These are phyloP conservation scores for Monosporozyma aquatica DNA, from an alignment of 805 yeast species.

Conservation along the genomic window DNA sequence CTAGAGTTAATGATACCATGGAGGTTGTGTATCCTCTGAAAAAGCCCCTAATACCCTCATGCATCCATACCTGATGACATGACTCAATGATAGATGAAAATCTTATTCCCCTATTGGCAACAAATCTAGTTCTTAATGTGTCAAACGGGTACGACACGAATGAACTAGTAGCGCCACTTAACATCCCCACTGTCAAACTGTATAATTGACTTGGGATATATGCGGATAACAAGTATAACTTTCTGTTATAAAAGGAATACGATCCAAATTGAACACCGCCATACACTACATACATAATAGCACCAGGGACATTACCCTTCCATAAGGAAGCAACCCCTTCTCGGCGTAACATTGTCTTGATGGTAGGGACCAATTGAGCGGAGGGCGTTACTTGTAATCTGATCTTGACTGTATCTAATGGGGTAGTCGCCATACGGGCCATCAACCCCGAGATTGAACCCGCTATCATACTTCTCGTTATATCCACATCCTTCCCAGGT, in stretches of 20 bases:
- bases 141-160: slow-evolving; percentile 80
- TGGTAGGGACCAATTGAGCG: slow-evolving; percentile 19
- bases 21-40: slow-evolving; percentile 43
- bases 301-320: slow-evolving; percentile 96
- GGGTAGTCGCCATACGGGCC: slow-evolving; percentile 37
- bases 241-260: slow-evolving; percentile 46
- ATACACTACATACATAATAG: slow-evolving; percentile 70
- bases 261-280: slow-evolving; percentile 80
- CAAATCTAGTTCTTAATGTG: slow-evolving; percentile 76
- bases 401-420: slow-evolving; percentile 29
- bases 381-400: slow-evolving; percentile 21
- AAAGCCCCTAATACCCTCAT: slow-evolving; percentile 40
- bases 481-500: slow-evolving; percentile 44
- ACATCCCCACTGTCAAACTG: slow-evolving; percentile 54
- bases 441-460: slow-evolving; percentile 65
- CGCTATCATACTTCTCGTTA: slow-evolving; percentile 48
- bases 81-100: slow-evolving; percentile 19
- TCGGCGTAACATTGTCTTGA: slow-evolving; percentile 37
- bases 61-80: slow-evolving; percentile 26
- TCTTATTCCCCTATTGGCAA: slow-evolving; percentile 43
- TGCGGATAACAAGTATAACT: too few relatives aligned
- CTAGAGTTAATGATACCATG: slow-evolving; percentile 54
- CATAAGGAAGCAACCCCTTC: slow-evolving; percentile 79
- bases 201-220: slow-evolving; percentile 24
- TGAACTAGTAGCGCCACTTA: slow-evolving; percentile 72